Base-by-base conservation (phyloP, 805 yeast genomes). In the Brettanomyces nanus region DNA sequence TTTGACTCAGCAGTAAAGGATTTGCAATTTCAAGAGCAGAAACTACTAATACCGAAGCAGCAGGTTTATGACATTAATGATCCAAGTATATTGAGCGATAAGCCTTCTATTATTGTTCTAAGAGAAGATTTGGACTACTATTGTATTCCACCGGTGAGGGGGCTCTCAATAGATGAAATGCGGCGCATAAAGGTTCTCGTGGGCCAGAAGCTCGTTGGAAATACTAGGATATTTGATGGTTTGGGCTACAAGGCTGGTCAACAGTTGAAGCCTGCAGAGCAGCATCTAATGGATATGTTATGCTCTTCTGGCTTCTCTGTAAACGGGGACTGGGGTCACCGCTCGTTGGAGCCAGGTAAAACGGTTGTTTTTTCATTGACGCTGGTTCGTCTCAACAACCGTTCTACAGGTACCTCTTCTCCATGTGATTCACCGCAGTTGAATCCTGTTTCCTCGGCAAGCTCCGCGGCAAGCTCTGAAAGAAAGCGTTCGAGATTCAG, bases 101-200 rank as follows among this genome's bases (percentile, higher is more conserved):
- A 85, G 47, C 98, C 97, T 0, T 81, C 95, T 1, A 80, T 92
- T 31, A 86, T 92, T 39, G 96, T 90, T 4, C 67, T 92, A 38
- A 69, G 97, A 45, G 98, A 92, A 58, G 98, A 92, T 59, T 69
- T 92, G 47, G 98, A 92, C 56, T 92, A 75, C 61, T 92, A 89
- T 59, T 85, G 94, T 45, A 79, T 92, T 14, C 94, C 96, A 3
- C 89, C 85, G 31, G 61, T 63, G 29, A 59, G 69, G 2, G 80
- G 82, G 2, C 61, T 77, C 28, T 58, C 66, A 35, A 63, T 65
- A 18, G 77, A 75, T 19, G 75, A 78, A 31, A 78, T 87, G 71
- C 73, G 75, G 46, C 66, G 68, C 28, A 64, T 90, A 43, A 90
- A 90, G 57, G 54, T 75, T 34, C 73, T 74, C 43, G 92, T 86